Conservation (phyloP, 1,139 yeast species). For the Debaryomycetaceae sp. region DNA sequence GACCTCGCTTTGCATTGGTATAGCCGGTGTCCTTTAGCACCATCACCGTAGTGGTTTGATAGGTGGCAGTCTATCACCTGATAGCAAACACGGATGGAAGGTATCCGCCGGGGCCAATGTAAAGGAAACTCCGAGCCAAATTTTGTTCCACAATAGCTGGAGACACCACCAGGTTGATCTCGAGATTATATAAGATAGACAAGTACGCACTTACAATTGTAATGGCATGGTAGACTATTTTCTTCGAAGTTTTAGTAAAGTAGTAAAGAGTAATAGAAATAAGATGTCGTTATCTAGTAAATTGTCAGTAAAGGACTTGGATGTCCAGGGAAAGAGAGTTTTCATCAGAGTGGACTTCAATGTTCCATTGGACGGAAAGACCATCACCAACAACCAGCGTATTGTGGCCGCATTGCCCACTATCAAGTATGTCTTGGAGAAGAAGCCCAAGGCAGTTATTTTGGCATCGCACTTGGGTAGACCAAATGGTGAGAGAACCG, state of each 20-base stretch:
- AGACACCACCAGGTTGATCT: not conserved
- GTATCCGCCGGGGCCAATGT: constrained; percentile 11
- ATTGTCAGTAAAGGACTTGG: constrained; percentile 86
- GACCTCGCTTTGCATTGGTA: no score
- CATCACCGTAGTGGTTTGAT: no score
- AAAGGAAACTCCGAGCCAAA: constrained; percentile 2
- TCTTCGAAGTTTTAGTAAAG: not conserved
- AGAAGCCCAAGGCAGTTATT: constrained; percentile 83
- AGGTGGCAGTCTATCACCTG: constrained; percentile 1
- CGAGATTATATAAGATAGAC: not conserved
- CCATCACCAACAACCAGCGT: constrained; percentile 97
- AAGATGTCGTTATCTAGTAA: constrained; percentile 87
- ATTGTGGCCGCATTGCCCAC: constrained; percentile 98
- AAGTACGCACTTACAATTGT: not conserved
- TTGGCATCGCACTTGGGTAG: constrained; percentile 97
- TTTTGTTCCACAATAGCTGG: not conserved
- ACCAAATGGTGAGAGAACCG: constrained; percentile 87
- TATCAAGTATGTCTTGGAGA: constrained; percentile 84
- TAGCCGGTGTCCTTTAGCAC: no score
- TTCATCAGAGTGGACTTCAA: constrained; percentile 97
- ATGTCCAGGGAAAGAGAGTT: constrained; percentile 83
- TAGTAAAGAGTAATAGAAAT: not conserved
- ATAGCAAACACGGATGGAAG: constrained; percentile 8
- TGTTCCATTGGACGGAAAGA: constrained; percentile 93
- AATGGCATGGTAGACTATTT: not conserved